A percentile compares a stretch with the other conserved stretches of the same genome.
Conservation (phyloP, 257 asterid species). For the Solanum dulcamara region DNA sequence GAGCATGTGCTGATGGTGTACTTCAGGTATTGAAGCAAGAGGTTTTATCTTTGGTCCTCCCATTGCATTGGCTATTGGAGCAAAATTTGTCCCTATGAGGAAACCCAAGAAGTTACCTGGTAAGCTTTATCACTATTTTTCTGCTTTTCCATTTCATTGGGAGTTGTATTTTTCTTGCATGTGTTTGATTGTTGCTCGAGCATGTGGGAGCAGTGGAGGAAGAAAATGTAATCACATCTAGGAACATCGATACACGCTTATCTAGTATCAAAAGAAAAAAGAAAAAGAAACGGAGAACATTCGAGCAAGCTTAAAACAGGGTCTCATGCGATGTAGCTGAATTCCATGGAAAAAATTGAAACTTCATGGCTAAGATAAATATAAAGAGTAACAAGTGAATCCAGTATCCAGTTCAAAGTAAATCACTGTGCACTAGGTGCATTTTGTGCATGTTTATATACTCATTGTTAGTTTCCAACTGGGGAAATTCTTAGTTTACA, state of each 20-base stretch:
- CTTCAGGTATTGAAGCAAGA: constrained; percentile 85
- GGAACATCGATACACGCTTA: neutral
- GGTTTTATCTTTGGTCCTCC: constrained; percentile 98
- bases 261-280: neutral
- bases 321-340: neutral
- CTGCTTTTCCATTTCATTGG: neutral
- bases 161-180: neutral
- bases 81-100: constrained; percentile 89
- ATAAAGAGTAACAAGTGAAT: neutral
- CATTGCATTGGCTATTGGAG: constrained; percentile 89
- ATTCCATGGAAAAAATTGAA: neutral
- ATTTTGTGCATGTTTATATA: neutral
- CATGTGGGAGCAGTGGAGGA: neutral
- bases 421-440: neutral
- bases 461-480: neutral
- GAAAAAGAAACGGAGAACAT: neutral
- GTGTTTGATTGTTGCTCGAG: neutral
- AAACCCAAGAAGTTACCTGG: constrained; percentile 92
- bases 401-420: neutral
- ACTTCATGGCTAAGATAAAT: neutral
- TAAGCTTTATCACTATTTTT: constrained; percentile 4
- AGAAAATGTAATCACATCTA: neutral
- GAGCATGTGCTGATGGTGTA: neutral
- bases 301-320: neutral
- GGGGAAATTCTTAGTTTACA: neutral